Conservation (phyloP, 805 yeast genomes). For the Crinitomyces ghanaensis region DNA sequence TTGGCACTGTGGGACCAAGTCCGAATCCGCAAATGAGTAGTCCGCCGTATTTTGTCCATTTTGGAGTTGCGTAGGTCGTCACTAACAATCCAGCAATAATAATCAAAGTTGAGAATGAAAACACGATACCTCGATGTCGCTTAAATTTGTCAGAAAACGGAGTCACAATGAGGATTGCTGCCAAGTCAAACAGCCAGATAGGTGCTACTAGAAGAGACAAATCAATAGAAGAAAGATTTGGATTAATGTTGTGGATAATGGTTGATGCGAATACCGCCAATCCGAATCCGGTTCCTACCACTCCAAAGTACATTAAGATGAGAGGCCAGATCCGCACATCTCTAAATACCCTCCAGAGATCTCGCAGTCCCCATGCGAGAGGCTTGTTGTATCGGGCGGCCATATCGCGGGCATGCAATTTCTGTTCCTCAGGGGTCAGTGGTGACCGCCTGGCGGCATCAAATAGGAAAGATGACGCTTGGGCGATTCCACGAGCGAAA, state of each 20-base stretch:
- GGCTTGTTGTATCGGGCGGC: constrained; percentile 34
- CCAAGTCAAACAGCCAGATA: constrained; percentile 78
- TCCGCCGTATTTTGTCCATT: constrained; percentile 75
- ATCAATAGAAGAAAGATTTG: constrained; percentile 49
- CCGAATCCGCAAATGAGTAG: constrained; percentile 76
- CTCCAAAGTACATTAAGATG: constrained; percentile 82
- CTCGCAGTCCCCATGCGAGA: constrained; percentile 47
- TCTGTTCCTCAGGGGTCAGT: constrained; percentile 40
- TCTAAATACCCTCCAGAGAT: constrained; percentile 40
- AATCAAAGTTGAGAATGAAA: constrained; percentile 48
- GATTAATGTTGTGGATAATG: constrained; percentile 53
- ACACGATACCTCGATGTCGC: constrained; percentile 47
- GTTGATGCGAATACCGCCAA: constrained; percentile 78
- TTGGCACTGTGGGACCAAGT: constrained; percentile 84
- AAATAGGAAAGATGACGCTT: constrained; percentile 4
- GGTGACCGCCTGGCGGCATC: constrained; percentile 12
- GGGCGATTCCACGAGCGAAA: constrained; percentile 1
- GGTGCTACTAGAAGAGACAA: constrained; percentile 77
- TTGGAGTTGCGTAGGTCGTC: constrained; percentile 58
- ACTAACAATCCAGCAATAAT: constrained; percentile 68
- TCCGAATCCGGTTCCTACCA: constrained; percentile 85
- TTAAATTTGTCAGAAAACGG: constrained; percentile 69
- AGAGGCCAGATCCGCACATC: constrained; percentile 73
- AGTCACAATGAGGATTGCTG: constrained; percentile 61
- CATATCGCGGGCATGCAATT: constrained; percentile 52